phyloP scores from a whole-genome alignment of 78 protist genomes.

The Dictyostelium capitatum region DNA sequence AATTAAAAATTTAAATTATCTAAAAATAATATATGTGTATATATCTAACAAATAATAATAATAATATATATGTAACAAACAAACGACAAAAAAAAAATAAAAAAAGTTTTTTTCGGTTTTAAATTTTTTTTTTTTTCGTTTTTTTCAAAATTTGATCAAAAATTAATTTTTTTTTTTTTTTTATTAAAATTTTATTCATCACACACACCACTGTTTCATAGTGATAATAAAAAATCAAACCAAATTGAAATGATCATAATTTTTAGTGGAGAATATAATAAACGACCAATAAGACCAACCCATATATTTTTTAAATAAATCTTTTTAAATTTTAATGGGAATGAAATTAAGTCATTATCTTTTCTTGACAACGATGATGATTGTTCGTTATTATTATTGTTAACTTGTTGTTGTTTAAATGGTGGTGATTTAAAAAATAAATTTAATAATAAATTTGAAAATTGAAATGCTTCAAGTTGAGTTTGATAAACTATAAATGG shows the following conservation, averaged over 20 bases:
- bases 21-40: too few species aligned
- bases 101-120: too few species aligned
- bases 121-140: too few species aligned
- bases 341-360: neutral
- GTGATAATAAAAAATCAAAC: constrained; percentile 47
- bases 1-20: too few species aligned
- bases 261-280: constrained; percentile 20
- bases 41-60: too few species aligned
- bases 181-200: too few species aligned
- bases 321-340: constrained; percentile 19
- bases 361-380: neutral
- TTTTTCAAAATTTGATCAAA: too few species aligned
- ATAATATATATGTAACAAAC: too few species aligned
- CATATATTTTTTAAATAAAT: neutral
- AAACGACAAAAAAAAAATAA: too few species aligned
- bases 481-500: constrained; percentile 26
- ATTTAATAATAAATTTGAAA: constrained; percentile 18
- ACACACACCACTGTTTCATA: neutral
- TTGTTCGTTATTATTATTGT: neutral
- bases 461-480: constrained; percentile 33
- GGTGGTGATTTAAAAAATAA: neutral
- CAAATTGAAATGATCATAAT: constrained; percentile 34
- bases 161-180: too few species aligned
- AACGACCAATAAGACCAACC: constrained; percentile 44
- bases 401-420: neutral